Evolutionary conservation across 495 filamentous ascomycete species (phyloP).

Genomic region (Hypoxylon fragiforme): DNA sequence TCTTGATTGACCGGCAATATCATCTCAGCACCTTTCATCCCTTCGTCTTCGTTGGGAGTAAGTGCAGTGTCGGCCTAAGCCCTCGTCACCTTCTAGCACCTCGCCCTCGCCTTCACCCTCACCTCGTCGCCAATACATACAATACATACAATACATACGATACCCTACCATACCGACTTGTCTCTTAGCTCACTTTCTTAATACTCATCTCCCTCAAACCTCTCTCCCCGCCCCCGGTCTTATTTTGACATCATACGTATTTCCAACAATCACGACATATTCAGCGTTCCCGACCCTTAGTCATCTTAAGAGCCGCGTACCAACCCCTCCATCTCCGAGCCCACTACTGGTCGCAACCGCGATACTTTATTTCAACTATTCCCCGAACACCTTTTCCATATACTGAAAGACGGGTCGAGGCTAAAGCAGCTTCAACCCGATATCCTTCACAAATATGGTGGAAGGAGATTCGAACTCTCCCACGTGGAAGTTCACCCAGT

Average conservation of each 20-base stretch:
- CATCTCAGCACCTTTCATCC: slow-evolving; percentile 14
- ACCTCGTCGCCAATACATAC: slow-evolving; percentile 30
- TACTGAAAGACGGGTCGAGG: slow-evolving; percentile 24
- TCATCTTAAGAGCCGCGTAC: slow-evolving; percentile 22
- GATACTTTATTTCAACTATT: slow-evolving; percentile 14
- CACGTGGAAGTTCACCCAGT: slow-evolving; percentile 99
- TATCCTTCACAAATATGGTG: slow-evolving; percentile 74
- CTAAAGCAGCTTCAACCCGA: slow-evolving; percentile 37
- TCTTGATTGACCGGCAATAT: slow-evolving; percentile 18
- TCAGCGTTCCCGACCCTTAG: slow-evolving; percentile 17
- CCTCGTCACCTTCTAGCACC: slow-evolving; percentile 6
- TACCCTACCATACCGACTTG: slow-evolving; percentile 22
- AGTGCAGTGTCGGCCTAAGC: slow-evolving; percentile 25
- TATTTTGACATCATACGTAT: slow-evolving; percentile 8
- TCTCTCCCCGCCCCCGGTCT: neutral
- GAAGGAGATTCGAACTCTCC: slow-evolving; percentile 91
- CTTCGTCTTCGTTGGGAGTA: slow-evolving; percentile 27
- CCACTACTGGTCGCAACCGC: slow-evolving; percentile 11
- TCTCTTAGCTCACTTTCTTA: slow-evolving; percentile 11
- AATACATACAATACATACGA: slow-evolving; percentile 29
- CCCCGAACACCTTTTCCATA: slow-evolving; percentile 3
- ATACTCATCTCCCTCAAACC: neutral
- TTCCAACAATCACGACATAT: slow-evolving; percentile 10
- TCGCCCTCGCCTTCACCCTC: slow-evolving; percentile 12
- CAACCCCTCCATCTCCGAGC: slow-evolving; percentile 11